Evolutionary conservation across 129 eudicot species (phyloP), one percentile per base, ranked within the genome.

Genomic region (Arctium lappa): DNA sequence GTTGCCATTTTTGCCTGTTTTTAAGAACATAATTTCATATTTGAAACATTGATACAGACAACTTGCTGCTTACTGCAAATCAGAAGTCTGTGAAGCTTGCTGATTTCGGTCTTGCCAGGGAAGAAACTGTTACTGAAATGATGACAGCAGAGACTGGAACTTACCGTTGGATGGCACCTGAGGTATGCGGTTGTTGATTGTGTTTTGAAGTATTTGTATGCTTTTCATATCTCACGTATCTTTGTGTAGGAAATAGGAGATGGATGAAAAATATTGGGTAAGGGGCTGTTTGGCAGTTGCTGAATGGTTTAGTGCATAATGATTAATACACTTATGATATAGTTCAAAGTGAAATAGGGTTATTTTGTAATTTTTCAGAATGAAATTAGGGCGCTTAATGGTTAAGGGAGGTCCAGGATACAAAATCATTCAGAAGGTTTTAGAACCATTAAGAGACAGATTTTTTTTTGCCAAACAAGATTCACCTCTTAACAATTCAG

Each of bases 131-230:
- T 66, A 93, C 97, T 3, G 99, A 95, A 85, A 95, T 95, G 99
- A 95, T 95, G 99, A 95, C 98, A 10, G 99, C 98, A 0, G 99
- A 93, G 83, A 95, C 99, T 48, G 99, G 99, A 76, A 95, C 99
- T 13, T 95, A 95, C 48, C 97, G 99, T 53, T 95, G 99, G 99
- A 95, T 95, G 99, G 99, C 99, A 12, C 99, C 99, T 10, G 99
- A 95, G 97, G 99, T 95, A 83, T 78, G 85, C 82, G 38, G 3
- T 72, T 78, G 22, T n/a, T 46, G 30, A 13, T 80, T 13, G 16
- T 15, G 2, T 27, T 72, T 16, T 40, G 2, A 50, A 72, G 7
- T 34, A 36, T 11, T 70, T 71, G 1, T 18, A 11, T 6, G 63
- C 65, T 79, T 68, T 40, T 27, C 63, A 12, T 44, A 44, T 1